A percentile compares a stretch with the other conserved stretches of the same genome.
Evolutionary conservation across 2,329 filamentous ascomycete genomes (phyloP).

Genomic region (Colletotrichum tropicale): DNA sequence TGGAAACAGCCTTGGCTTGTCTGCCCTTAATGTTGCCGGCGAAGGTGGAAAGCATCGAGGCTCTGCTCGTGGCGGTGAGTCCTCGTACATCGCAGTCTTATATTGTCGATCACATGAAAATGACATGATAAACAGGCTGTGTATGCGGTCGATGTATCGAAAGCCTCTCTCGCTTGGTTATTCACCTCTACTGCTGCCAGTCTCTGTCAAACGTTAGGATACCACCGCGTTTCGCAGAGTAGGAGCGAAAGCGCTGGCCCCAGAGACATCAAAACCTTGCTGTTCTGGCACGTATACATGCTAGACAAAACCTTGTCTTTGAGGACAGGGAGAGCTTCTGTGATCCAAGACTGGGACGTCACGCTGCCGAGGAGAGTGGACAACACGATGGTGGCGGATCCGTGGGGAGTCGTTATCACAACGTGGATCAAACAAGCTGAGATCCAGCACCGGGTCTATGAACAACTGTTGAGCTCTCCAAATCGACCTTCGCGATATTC

Average conservation of each 20-base stretch:
- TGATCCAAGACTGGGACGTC: slow-evolving; percentile 64
- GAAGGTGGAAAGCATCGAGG: slow-evolving; percentile 59
- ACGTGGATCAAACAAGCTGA: slow-evolving; percentile 61
- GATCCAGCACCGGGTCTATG: slow-evolving; percentile 64
- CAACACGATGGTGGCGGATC: slow-evolving; percentile 34
- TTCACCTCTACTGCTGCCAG: slow-evolving; percentile 62
- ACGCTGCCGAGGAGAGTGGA: slow-evolving; percentile 47
- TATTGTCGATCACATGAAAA: background rate
- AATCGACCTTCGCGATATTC: background rate
- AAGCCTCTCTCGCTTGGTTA: slow-evolving; percentile 69
- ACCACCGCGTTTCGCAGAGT: slow-evolving; percentile 51
- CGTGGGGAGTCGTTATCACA: slow-evolving; percentile 52
- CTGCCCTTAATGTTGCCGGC: slow-evolving; percentile 62
- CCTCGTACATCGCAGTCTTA: background rate
- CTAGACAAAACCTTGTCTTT: slow-evolving; percentile 61
- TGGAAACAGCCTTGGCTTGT: slow-evolving; percentile 54
- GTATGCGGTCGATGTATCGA: slow-evolving; percentile 67
- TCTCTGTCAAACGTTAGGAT: slow-evolving; percentile 67
- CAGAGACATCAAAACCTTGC: slow-evolving; percentile 39
- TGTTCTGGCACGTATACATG: slow-evolving; percentile 59
- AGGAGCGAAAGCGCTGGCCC: slow-evolving; percentile 33
- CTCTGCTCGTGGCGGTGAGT: slow-evolving; percentile 61
- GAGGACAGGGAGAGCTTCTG: slow-evolving; percentile 57
- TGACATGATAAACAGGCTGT: slow-evolving; percentile 46
- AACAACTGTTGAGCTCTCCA: slow-evolving; percentile 39